phyloP scores from a whole-genome alignment of 805 yeast species.

The Candida koratica region DNA sequence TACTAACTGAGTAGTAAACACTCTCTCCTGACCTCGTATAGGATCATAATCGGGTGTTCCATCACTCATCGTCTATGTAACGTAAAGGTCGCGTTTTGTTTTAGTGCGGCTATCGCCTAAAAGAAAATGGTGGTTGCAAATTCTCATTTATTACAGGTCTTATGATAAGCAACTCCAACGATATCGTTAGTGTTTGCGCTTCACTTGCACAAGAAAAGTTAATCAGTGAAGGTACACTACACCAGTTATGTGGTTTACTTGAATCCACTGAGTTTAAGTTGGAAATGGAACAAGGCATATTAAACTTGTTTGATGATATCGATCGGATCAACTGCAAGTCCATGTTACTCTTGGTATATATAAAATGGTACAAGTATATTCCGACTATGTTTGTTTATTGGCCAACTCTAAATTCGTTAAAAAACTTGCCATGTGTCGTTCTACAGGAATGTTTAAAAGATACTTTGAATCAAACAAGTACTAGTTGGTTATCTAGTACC shows the following conservation, averaged over 20 bases:
- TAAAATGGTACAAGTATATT: slow-evolving; percentile 1
- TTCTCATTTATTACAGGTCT: background rate
- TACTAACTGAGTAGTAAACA: slow-evolving; percentile 51
- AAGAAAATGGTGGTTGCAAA: background rate
- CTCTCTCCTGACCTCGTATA: slow-evolving; percentile 41
- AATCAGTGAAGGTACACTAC: background rate
- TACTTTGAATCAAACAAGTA: slow-evolving; percentile 2
- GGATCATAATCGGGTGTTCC: slow-evolving; percentile 17
- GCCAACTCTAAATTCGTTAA: background rate
- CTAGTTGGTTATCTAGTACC: slow-evolving; percentile 11
- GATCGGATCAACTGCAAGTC: slow-evolving; percentile 4
- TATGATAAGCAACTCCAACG: slow-evolving; percentile 1
- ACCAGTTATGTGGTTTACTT: background rate
- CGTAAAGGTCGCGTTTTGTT: background rate
- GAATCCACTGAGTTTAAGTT: background rate
- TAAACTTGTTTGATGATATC: slow-evolving; percentile 4
- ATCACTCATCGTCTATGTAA: slow-evolving; percentile 6
- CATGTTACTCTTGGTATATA: slow-evolving; percentile 4
- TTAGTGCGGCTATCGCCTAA: slow-evolving; percentile 4
- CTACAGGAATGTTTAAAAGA: slow-evolving; percentile 1
- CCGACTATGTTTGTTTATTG: slow-evolving; percentile 3
- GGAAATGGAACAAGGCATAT: background rate
- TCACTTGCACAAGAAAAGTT: background rate
- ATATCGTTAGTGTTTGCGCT: background rate
- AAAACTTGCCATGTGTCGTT: background rate